Conservation (phyloP, 2,329 filamentous ascomycete genomes). For the Tolypocladium ophioglossoides region DNA sequence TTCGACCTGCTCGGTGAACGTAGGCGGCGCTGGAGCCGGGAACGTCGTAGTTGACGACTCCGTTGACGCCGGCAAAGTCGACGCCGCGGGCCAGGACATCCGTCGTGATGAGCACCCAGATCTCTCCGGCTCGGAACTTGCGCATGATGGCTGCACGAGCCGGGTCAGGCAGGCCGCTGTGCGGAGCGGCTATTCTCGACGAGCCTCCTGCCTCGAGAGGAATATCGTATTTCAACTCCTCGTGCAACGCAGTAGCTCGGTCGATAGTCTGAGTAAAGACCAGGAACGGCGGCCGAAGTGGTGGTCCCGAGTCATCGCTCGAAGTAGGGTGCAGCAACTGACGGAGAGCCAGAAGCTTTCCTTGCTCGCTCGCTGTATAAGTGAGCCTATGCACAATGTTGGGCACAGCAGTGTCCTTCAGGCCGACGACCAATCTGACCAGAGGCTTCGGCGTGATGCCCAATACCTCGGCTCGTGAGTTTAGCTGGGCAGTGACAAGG, state of each 20-base stretch:
- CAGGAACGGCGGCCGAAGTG: constrained; percentile 76
- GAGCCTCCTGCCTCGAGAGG: constrained; percentile 78
- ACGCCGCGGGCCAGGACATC: constrained; percentile 87
- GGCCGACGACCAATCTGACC: constrained; percentile 80
- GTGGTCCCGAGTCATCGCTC: constrained; percentile 40
- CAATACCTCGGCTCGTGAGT: constrained; percentile 35
- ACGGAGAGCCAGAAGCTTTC: constrained; percentile 83
- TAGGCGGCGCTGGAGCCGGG: constrained; percentile 85
- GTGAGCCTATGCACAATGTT: constrained; percentile 82
- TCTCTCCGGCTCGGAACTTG: constrained; percentile 79
- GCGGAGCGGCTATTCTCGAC: constrained; percentile 76
- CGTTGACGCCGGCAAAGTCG: constrained; percentile 90
- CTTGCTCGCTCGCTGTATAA: constrained; percentile 86
- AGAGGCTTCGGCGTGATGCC: constrained; percentile 37
- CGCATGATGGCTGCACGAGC: constrained; percentile 75
- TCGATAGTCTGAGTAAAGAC: constrained; percentile 96
- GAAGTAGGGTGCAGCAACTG: constrained; percentile 75
- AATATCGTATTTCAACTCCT: constrained; percentile 90
- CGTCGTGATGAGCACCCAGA: constrained; percentile 95
- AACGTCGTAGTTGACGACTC: constrained; percentile 95
- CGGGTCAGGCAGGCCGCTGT: constrained; percentile 71
- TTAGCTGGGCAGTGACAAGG: constrained; percentile 59
- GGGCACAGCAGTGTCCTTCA: constrained; percentile 92
- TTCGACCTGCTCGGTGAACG: constrained; percentile 86
- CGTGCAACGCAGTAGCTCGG: constrained; percentile 74